phyloP scores from a whole-genome alignment of 345 rosid genomes.

The Microthlaspi erraticum region DNA sequence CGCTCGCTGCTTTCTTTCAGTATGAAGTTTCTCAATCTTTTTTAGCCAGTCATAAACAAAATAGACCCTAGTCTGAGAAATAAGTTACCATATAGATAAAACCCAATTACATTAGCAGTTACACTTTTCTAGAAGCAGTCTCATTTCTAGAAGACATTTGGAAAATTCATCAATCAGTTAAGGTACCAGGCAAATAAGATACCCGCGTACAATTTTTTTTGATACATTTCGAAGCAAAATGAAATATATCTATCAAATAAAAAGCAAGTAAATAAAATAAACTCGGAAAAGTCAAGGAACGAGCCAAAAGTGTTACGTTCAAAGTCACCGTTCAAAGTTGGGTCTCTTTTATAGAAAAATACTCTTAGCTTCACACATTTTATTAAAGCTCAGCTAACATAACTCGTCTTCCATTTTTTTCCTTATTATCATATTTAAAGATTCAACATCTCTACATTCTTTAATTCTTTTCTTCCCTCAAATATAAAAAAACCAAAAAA shows the following conservation, averaged over 20 bases:
- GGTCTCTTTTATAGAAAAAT: slow-evolving; percentile 20
- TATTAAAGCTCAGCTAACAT: background rate
- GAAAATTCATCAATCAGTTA: slow-evolving; percentile 13
- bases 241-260: background rate
- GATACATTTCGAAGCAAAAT: slow-evolving; percentile 28
- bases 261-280: background rate
- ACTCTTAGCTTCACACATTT: slow-evolving; percentile 35
- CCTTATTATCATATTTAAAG: slow-evolving; percentile 6
- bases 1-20: no score
- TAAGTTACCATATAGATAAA: background rate
- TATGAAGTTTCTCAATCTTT: background rate
- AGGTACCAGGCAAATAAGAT: slow-evolving; percentile 3
- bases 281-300: slow-evolving; percentile 30
- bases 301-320: slow-evolving; percentile 34
- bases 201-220: slow-evolving; percentile 30
- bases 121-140: slow-evolving; percentile 30
- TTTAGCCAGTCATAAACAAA: background rate
- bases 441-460: slow-evolving; percentile 39
- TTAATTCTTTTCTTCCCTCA: slow-evolving; percentile 30
- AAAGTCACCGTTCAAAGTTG: slow-evolving; percentile 48
- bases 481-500: slow-evolving; percentile 8
- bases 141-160: background rate
- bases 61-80: background rate
- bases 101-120: background rate
- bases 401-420: slow-evolving; percentile 29